A percentile compares a stretch with the other conserved stretches of the same genome.
Evolutionary conservation across 2,329 filamentous ascomycete species (phyloP).

Genomic region (Exophiala sideris): DNA sequence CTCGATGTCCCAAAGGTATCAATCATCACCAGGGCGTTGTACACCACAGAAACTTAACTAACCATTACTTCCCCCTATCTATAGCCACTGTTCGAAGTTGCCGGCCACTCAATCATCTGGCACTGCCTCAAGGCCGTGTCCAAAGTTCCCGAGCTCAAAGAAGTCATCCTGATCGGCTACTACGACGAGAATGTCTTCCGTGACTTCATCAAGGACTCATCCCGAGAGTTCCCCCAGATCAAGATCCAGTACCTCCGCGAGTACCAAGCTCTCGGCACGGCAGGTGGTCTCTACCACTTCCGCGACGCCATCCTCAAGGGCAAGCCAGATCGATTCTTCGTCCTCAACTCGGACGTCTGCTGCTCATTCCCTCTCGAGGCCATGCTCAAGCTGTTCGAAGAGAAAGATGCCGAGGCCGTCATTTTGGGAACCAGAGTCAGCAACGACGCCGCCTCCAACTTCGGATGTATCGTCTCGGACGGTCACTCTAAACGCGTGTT

Average conservation of each 20-base stretch:
- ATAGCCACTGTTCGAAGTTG: constrained; percentile 94
- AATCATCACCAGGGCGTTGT: constrained; percentile 20
- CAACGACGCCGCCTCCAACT: constrained; percentile 90
- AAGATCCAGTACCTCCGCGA: constrained; percentile 94
- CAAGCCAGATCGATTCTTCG: constrained; percentile 89
- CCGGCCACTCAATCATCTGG: constrained; percentile 96
- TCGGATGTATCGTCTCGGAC: constrained; percentile 96
- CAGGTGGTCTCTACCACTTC: constrained; percentile 97
- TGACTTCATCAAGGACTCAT: constrained; percentile 93
- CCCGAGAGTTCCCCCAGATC: constrained; percentile 79
- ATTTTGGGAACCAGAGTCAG: constrained; percentile 89
- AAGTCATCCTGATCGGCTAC: constrained; percentile 98
- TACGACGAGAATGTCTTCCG: constrained; percentile 97
- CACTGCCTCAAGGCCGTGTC: constrained; percentile 91
- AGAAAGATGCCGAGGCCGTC: constrained; percentile 93
- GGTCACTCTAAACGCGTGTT: constrained; percentile 89
- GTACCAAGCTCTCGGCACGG: constrained; percentile 93
- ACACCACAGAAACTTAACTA: neutral
- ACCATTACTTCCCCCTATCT: constrained; percentile 9
- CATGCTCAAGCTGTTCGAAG: constrained; percentile 91
- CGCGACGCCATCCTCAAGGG: constrained; percentile 97
- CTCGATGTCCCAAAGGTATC: constrained; percentile 91
- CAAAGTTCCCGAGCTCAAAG: constrained; percentile 86
- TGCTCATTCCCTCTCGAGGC: constrained; percentile 95
- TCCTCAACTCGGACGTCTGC: constrained; percentile 97